Base-by-base conservation (phyloP, 108 stramenopile species). In the Seminavis robusta region DNA sequence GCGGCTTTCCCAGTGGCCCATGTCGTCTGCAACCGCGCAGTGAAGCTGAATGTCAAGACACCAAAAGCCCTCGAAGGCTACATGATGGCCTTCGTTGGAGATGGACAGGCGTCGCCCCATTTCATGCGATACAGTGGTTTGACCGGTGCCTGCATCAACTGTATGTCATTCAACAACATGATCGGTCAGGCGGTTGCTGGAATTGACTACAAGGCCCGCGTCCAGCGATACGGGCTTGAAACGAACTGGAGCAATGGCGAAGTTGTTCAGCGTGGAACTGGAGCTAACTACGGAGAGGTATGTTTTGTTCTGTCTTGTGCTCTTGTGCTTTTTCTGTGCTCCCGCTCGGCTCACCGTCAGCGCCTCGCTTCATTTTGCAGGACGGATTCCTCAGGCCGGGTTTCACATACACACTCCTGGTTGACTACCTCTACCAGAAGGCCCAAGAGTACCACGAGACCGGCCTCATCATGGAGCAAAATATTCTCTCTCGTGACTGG, bases 81-180 rank as follows among this genome's bases (percentile, higher is more conserved):
- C 56, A 50, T 64, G 9, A 52, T 59, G 38, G 62, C 70, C 20
- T 63, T 63, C 29, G 20, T 71, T 25, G 70, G 70, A 20, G 56
- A 71, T 40, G 70, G 53, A 29, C 62, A 71, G 27, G 20, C 70
- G 3, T 64, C 70, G 17, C 56, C 70, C 3, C 71, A 73, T 27
- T 73, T 73, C 40, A 73, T 73, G 71, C 51, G 65, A 11, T 65
- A 58, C 33, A 55, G 53, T 40, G 53, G 51, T 30, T 41, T 65
- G 36, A 60, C 71, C 6, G 71, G 71, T 29, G 59, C 56, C 6
- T 54, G 59, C 52, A 54, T 73, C 59, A 73, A 73, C 46, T 42
- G 52, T 6, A 55, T 65, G 53, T 40, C 55, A 30, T 58, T 73
- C 52, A 61, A 73, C 26, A 37, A 37, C 36, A 11, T 37, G 9